Conservation (phyloP, 768 basidiomycete species). For the Termitomyces sp. region DNA sequence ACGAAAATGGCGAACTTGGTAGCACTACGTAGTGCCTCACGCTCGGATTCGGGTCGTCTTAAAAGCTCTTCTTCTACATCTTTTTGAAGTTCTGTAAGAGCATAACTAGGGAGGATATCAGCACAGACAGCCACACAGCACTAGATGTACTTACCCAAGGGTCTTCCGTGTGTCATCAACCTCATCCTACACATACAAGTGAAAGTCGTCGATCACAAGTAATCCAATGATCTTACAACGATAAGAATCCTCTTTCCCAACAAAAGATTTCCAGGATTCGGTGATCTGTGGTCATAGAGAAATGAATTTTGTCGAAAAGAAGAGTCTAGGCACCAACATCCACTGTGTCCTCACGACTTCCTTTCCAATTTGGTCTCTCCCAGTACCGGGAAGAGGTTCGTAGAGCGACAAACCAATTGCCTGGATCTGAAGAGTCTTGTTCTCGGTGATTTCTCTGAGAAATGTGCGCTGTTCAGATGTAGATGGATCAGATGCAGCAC, state of each 20-base stretch:
- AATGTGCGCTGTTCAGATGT: constrained; percentile 62
- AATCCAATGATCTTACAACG: constrained; percentile 48
- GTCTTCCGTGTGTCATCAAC: constrained; percentile 89
- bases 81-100: constrained; percentile 80
- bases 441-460: constrained; percentile 61
- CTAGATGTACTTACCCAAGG: constrained; percentile 55
- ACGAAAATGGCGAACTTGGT: constrained; percentile 93
- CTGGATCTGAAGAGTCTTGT: constrained; percentile 85
- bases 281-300: constrained; percentile 36
- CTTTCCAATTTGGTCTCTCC: constrained; percentile 66
- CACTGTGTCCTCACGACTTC: constrained; percentile 96
- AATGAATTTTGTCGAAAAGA: constrained; percentile 2
- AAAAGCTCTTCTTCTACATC: constrained; percentile 76
- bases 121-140: background rate
- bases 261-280: constrained; percentile 60
- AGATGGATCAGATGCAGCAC: constrained; percentile 3
- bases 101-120: constrained; percentile 55
- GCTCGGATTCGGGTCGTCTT: constrained; percentile 62
- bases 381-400: constrained; percentile 76
- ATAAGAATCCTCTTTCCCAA: constrained; percentile 80
- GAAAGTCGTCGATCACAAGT: background rate
- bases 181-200: constrained; percentile 54
- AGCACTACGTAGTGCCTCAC: constrained; percentile 52
- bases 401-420: constrained; percentile 96
- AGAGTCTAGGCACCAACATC: constrained; percentile 52